phyloP scores from a whole-genome alignment of 768 basidiomycete genomes.

The Punctularia strigosozonata region DNA sequence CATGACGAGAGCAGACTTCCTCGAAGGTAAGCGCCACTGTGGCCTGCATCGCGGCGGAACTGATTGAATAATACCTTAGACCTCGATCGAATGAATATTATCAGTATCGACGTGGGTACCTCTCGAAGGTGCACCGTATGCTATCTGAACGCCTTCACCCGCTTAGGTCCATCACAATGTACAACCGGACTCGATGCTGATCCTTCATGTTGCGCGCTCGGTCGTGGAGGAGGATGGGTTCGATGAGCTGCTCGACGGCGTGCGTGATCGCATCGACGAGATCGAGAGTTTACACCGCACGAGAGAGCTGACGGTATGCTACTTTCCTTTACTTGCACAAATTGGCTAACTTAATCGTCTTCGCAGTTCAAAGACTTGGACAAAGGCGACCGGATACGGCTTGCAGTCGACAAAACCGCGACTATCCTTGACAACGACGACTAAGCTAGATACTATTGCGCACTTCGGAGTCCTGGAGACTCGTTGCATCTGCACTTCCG shows the following conservation, averaged over 20 bases:
- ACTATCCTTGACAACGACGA: conserved; percentile 19
- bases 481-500: too few species aligned
- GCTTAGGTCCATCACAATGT: conserved; percentile 68
- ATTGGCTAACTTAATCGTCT: conserved; percentile 1
- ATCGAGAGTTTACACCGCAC: conserved; percentile 81
- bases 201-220: conserved; percentile 59
- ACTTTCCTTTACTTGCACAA: not conserved
- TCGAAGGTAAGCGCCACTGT: conserved; percentile 53
- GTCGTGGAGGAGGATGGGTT: conserved; percentile 70
- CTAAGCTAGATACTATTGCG: not conserved
- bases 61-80: conserved; percentile 21
- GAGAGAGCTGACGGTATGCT: conserved; percentile 57
- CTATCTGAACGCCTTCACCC: too few species aligned
- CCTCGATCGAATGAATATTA: conserved; percentile 59
- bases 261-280: conserved; percentile 69
- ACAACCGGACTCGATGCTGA: conserved; percentile 68
- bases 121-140: conserved; percentile 1
- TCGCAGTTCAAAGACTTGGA: conserved; percentile 31
- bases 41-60: conserved; percentile 1
- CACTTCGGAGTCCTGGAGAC: too few species aligned
- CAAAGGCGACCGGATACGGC: conserved; percentile 26
- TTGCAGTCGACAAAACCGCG: conserved; percentile 49
- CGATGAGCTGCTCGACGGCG: conserved; percentile 62
- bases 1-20: conserved; percentile 76
- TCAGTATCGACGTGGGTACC: conserved; percentile 61